Conservation (phyloP, 78 protist species). For the Chrysochromulina parva region DNA sequence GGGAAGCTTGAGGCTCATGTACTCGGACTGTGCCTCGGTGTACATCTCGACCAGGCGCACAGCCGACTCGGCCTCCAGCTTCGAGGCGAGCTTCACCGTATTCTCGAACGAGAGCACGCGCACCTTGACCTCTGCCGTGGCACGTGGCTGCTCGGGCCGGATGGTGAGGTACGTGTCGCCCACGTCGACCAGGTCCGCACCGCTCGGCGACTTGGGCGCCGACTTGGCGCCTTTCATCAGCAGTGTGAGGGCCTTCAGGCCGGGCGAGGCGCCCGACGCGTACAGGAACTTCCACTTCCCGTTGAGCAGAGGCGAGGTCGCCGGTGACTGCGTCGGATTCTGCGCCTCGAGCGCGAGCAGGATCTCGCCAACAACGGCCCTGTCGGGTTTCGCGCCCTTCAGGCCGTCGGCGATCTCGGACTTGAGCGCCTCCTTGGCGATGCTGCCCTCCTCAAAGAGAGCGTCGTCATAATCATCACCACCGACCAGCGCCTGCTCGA, state of each 20-base stretch:
- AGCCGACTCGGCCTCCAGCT: neutral
- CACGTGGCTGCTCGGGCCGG: neutral
- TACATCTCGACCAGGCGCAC: neutral
- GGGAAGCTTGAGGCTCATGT: neutral
- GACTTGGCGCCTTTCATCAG: neutral
- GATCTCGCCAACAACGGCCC: neutral
- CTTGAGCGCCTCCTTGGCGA: slow-evolving; percentile 8
- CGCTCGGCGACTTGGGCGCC: slow-evolving; percentile 10
- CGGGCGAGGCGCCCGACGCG: neutral
- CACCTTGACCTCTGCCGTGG: neutral
- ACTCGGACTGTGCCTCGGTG: neutral
- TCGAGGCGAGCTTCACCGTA: neutral
- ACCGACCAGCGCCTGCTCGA: too few relatives aligned
- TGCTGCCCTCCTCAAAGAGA: neutral
- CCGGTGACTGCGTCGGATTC: slow-evolving; percentile 13
- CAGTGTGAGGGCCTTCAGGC: neutral
- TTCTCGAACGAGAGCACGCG: slow-evolving; percentile 8
- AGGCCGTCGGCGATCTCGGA: neutral
- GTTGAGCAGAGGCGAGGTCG: slow-evolving; percentile 24
- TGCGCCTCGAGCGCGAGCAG: neutral
- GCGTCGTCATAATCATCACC: too few relatives aligned
- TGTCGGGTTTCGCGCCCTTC: neutral
- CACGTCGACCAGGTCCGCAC: neutral
- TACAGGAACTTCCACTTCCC: slow-evolving; percentile 5
- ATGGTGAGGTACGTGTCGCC: neutral